Evolutionary conservation across 2,329 filamentous ascomycete genomes (phyloP).

Genomic region (Phaeosphaeriaceae sp.): DNA sequence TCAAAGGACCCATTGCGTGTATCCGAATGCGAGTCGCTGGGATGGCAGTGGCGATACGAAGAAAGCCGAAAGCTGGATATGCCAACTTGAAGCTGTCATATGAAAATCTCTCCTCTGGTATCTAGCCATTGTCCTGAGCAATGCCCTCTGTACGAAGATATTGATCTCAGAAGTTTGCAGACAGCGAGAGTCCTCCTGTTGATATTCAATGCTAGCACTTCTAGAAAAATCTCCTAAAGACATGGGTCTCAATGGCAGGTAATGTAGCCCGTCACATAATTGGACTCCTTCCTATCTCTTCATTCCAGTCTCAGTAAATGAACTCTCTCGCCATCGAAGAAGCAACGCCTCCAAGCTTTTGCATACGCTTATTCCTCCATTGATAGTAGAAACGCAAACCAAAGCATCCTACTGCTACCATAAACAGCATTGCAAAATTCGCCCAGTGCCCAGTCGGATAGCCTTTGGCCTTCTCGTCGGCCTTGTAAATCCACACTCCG

Average conservation of each 20-base stretch:
- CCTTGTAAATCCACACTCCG: slow-evolving; percentile 77
- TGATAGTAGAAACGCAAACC: slow-evolving; percentile 12
- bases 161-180: background rate
- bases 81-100: slow-evolving; percentile 4
- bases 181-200: too few species aligned
- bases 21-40: slow-evolving; percentile 25
- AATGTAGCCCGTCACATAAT: too few species aligned
- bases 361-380: slow-evolving; percentile 8
- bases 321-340: slow-evolving; percentile 2
- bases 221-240: too few species aligned
- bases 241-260: too few species aligned
- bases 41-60: slow-evolving; percentile 20
- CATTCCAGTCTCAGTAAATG: slow-evolving; percentile 3
- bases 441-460: slow-evolving; percentile 74
- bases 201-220: too few species aligned
- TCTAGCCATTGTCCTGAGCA: too few species aligned
- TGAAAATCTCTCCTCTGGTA: background rate
- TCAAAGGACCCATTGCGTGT: slow-evolving; percentile 25
- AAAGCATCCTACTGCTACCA: slow-evolving; percentile 11
- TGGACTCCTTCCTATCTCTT: too few species aligned
- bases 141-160: too few species aligned
- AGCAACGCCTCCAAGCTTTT: background rate
- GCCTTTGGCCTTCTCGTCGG: slow-evolving; percentile 64
- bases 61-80: slow-evolving; percentile 9
- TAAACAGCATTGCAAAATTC: slow-evolving; percentile 6